A percentile compares a stretch with the other conserved stretches of the same genome.
Evolutionary conservation across 2,329 filamentous ascomycete genomes (phyloP).

Genomic region (Helotiales sp.): DNA sequence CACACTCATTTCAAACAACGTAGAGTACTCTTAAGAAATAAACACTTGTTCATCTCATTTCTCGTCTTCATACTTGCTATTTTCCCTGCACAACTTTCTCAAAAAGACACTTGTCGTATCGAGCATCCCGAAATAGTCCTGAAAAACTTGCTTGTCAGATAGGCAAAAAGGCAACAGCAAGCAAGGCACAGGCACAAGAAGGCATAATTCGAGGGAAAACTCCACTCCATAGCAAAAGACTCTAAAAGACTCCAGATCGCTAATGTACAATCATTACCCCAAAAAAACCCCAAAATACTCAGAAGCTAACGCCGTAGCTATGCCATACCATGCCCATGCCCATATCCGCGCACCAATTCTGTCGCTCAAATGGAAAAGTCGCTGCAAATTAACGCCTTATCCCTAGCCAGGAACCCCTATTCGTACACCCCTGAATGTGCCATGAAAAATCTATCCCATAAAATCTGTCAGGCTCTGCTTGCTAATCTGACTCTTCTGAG

Average conservation of each 20-base stretch:
- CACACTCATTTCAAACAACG: no score
- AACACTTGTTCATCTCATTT: no score
- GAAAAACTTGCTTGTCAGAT: no score
- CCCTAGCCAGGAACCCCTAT: background rate
- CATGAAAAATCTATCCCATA: constrained; percentile 15
- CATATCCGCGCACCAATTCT: background rate
- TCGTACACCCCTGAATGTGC: background rate
- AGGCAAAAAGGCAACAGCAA: no score
- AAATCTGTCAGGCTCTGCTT: constrained; percentile 50
- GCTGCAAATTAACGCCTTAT: background rate
- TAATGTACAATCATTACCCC: background rate
- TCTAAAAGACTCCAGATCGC: constrained; percentile 7
- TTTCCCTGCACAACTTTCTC: no score
- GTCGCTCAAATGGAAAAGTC: background rate
- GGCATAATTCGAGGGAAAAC: background rate
- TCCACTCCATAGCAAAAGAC: background rate
- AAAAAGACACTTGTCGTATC: no score
- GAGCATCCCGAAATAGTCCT: no score
- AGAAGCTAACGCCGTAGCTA: constrained; percentile 21
- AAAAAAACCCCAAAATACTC: background rate
- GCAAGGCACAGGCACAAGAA: background rate
- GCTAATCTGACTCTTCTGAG: constrained; percentile 87
- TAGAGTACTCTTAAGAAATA: no score
- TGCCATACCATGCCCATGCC: constrained; percentile 6
- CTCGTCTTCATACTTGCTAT: no score